Evolutionary conservation across 2,329 filamentous ascomycete genomes (phyloP), one percentile per base, ranked within the genome.

Genomic region (Aspergillus jensenii): DNA sequence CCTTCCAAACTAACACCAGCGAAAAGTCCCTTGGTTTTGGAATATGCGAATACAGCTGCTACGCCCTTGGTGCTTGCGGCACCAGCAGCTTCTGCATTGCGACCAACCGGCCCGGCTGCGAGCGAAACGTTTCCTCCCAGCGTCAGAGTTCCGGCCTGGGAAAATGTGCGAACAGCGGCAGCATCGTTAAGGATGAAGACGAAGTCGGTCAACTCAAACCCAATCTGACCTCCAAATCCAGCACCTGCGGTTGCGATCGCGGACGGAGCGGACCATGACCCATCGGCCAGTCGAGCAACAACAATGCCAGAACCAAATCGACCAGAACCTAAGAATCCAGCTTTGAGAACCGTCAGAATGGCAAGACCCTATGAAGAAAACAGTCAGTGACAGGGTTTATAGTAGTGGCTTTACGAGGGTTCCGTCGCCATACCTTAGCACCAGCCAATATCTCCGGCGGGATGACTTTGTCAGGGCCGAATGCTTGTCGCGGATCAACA

Each of bases 101-200:
- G 86, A 55, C 95, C 95, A 25, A 99, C 85, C 0, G 95, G 95
- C 1, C 95, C 95, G 6, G 95, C 95, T 17, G 95, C 95, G 67
- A 99, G 89, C 4, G 91, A 96, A 37, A 98, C 95, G 71, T 99
- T 99, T 64, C 95, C 95, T 67, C 95, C 95, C 6, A 99, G 83
- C 4, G 95, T 98, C 61, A 99, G 81, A 54, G 90, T 93, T 4
- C 95, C 95, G 40, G 89, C 87, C 75, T 98, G 93, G 6, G 93
- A 91, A 76, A 99, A 98, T 8, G 93, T 93, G 75, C 91, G 91
- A 65, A 99, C 93, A 45, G 95, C 93, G 58, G 82, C 86, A 43
- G 87, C 81, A 71, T 99, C 93, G 78, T 99, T 99, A 64, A 99
- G 87, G 65, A 99, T 97, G 78, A 99, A 98, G 73, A 99, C 95